Conservation (phyloP, 2,329 filamentous ascomycete genomes). For the Neonectria punicea region DNA sequence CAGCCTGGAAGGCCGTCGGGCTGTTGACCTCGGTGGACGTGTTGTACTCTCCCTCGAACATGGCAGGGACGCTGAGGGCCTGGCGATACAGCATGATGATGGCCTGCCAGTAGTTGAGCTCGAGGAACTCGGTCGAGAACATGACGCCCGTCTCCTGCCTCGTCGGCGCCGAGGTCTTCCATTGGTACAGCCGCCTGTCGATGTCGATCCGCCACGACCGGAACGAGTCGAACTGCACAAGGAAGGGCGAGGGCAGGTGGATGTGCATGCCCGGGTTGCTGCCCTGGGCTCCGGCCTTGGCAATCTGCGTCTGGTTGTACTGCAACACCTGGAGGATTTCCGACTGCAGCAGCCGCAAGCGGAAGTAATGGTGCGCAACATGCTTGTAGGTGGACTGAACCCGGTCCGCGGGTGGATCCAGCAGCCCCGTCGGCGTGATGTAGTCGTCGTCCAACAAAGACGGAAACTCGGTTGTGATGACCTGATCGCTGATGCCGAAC, state of each 20-base stretch:
- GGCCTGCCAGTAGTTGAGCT: slow-evolving; percentile 97
- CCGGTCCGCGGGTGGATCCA: slow-evolving; percentile 66
- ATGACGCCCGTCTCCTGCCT: slow-evolving; percentile 84
- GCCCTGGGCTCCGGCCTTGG: slow-evolving; percentile 73
- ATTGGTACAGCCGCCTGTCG: slow-evolving; percentile 82
- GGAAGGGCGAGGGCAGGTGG: slow-evolving; percentile 83
- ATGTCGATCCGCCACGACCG: slow-evolving; percentile 89
- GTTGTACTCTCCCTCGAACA: slow-evolving; percentile 82
- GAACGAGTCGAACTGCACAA: slow-evolving; percentile 86
- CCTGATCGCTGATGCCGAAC: slow-evolving; percentile 94
- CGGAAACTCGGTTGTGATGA: slow-evolving; percentile 94
- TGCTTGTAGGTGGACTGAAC: slow-evolving; percentile 85
- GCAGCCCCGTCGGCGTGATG: slow-evolving; percentile 83
- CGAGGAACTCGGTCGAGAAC: slow-evolving; percentile 89
- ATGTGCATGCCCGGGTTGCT: slow-evolving; percentile 80
- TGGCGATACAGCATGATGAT: slow-evolving; percentile 96
- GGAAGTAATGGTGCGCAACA: slow-evolving; percentile 92
- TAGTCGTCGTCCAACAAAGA: slow-evolving; percentile 88
- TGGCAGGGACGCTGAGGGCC: slow-evolving; percentile 84
- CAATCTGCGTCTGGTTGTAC: slow-evolving; percentile 87
- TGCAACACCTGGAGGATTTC: slow-evolving; percentile 95
- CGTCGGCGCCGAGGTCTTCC: slow-evolving; percentile 85
- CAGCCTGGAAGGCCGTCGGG: slow-evolving; percentile 69
- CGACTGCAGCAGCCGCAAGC: slow-evolving; percentile 87
- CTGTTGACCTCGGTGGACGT: slow-evolving; percentile 73